Base-by-base conservation (phyloP, 2,329 filamentous ascomycete genomes). In the Incumbomyces lentus region DNA sequence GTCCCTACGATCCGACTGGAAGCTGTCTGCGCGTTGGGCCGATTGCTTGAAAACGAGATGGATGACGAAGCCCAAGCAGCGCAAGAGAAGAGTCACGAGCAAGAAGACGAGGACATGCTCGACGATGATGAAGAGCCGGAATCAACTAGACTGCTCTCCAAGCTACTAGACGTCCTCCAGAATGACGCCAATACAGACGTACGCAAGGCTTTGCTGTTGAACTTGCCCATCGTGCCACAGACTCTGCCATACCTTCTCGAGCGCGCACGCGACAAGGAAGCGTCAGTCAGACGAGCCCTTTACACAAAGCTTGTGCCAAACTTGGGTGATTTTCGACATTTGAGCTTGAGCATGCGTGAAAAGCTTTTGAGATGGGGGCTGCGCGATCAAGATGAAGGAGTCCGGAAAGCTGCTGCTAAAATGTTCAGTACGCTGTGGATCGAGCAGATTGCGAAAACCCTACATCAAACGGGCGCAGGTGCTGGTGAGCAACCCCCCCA, bases 341-440 rank as follows among this genome's bases (percentile, higher is more conserved):
- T 98, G 44, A 95, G 88, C 10, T 73, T 98, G 18, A 87, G 85
- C 1, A 94, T 96, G 81, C 76, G 92, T 60, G 92, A 98, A 65
- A 96, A 96, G 65, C 74, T 98, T 29, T 75, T 98, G 22, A 79
- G 92, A 33, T 98, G 92, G 92, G 92, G 92, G 42, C 71, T 98
- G 34, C 81, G 89, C 33, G 92, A 98, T 62, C 79, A 92, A 64
- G 92, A 98, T 55, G 90, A 96, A 55, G 87, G 84, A 56, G 92
- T 98, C 11, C 81, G 89, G 44, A 94, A 95, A 63, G 90, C 90
- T 7, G 86, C 92, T 2, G 87, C 85, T 6, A 82, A 86, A 38
- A 72, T 96, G 6, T 98, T 98, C 68, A 81, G 84, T 51, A 89
- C 95, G 60, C 79, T 87, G n/a, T 98, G 92, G 92, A 90, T 98